These are phyloP conservation scores for Exobasidium rhododendri DNA, from an alignment of 1,284 basidiomycete species.

Conservation along the genomic window DNA sequence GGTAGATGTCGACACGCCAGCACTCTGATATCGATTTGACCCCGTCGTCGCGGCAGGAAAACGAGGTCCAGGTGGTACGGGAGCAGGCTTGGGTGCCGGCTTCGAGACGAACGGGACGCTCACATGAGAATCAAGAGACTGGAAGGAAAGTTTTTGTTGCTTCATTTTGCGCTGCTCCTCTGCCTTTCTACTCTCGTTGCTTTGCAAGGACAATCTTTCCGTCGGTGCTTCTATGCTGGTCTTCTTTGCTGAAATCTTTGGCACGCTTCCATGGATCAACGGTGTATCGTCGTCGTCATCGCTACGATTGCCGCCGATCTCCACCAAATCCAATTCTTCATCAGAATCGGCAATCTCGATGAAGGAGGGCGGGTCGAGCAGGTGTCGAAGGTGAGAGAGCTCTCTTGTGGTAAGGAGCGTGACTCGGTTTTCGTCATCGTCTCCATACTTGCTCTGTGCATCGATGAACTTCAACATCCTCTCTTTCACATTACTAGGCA, in stretches of 20 bases:
- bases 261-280: background rate
- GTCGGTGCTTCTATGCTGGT: background rate
- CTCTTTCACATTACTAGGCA: constrained; percentile 31
- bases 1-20: background rate
- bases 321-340: constrained; percentile 21
- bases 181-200: background rate
- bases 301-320: constrained; percentile 26
- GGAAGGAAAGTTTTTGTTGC: constrained; percentile 32
- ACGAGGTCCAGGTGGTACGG: background rate
- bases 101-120: background rate
- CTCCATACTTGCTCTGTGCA: constrained; percentile 40
- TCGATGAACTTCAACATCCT: constrained; percentile 44
- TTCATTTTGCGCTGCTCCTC: constrained; percentile 24
- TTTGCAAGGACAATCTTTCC: background rate
- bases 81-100: background rate
- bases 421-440: constrained; percentile 36
- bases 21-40: constrained; percentile 2
- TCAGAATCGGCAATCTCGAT: constrained; percentile 7
- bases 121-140: background rate
- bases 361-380: constrained; percentile 31
- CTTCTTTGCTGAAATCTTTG: background rate
- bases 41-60: background rate
- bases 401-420: constrained; percentile 18
- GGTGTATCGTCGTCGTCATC: constrained; percentile 26
- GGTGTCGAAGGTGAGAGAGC: background rate